Evolutionary conservation across 495 filamentous ascomycete genomes (phyloP), one percentile per base, ranked within the genome.

Genomic region (Talaromyces proteolyticus): DNA sequence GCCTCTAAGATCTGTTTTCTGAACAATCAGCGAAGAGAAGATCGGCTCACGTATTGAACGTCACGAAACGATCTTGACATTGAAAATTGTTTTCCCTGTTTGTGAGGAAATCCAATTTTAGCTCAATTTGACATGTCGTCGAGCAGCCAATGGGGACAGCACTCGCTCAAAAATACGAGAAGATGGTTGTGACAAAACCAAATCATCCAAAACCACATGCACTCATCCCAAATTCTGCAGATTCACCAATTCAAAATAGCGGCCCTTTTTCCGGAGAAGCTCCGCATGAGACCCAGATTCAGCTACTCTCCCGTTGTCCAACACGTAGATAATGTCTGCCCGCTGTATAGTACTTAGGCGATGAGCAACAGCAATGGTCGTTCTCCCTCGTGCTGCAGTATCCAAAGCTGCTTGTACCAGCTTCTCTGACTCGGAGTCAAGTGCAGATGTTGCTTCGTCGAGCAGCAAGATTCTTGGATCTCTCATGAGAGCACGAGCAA

Each of bases 371-470:
- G 67, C 61, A 45, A 72, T 58, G 4, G 64, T 72, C 14, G 63
- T 70, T 22, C 64, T 48, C 0, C 53, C 36, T 20, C 47, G 49
- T 7, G 66, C 57, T 4, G 67, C 67, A 19, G 57, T 52, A 5
- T 67, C 58, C 8, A 74, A 47, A 0, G 62, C 69, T 11, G 47
- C 46, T 44, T 72, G 68, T 0, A 72, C 65, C 8, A 68, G 41
- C 29, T 57, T 57, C 51, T 78, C 73, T 0, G 59, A 64, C 50
- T 75, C 60, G 0, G 77, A 63, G 55, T 85, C 85, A 16, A 89
- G 57, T 1, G 80, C 77, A 16, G 63, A 65, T 4, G 80, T 84
- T 4, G 80, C 77, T 55, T 84, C 80, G 55, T 84, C 80, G 0
- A 84, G 53, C 4, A 84, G 42, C 12, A 81, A 59, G 5, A 79